Base-by-base conservation (phyloP, 805 yeast genomes). In the Cyberlindnera euphorbiae region DNA sequence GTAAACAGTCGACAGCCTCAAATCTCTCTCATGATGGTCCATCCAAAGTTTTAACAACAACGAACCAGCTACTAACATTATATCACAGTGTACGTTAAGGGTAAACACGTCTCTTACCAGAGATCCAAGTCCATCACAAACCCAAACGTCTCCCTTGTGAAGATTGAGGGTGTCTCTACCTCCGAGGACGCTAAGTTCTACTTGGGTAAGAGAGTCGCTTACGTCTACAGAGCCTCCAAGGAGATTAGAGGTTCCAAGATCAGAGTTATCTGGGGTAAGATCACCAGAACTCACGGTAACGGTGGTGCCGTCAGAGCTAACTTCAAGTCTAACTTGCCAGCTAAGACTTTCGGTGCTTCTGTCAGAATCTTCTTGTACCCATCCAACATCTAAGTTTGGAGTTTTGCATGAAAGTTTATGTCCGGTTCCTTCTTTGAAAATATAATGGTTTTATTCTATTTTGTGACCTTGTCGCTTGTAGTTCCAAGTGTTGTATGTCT, bases 321-420 rank as follows among this genome's bases (percentile, higher is more conserved):
- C 75, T 93, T 93, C 95, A 89, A 86, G 78, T 79, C 84, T 74
- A 93, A 93, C 89, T 82, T 93, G 67, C 98, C 98, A 72, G 89
- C 98, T 60, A 89, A 90, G 85, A 88, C 97, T 62, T 90, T 93
- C 71, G 98, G 98, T 77, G 97, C 98, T 67, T 82, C 96, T 56
- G 97, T 93, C 69, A 86, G 98, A 81, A 81, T 93, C 79, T 88
- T 93, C 95, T 89, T 90, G 74, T 90, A 90, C 85, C 98, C 98
- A 77, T 90, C 97, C 58, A 89, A 83, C 95, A 93, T 90, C 86
- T 90, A 90, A 83, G 30, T 38, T 23, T 30, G 38, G 44, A 31
- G 12, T 23, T 35, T 35, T 43, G 44, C 44, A 39, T 39, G 42
- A 39, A 43, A 39, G 31, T 37, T 39, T 39, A 43, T 43, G 44